Evolutionary conservation across 2,329 filamentous ascomycete species (phyloP), one percentile per base, ranked within the genome.

Genomic region (Ophiocordyceps polyrhachis-furcata): DNA sequence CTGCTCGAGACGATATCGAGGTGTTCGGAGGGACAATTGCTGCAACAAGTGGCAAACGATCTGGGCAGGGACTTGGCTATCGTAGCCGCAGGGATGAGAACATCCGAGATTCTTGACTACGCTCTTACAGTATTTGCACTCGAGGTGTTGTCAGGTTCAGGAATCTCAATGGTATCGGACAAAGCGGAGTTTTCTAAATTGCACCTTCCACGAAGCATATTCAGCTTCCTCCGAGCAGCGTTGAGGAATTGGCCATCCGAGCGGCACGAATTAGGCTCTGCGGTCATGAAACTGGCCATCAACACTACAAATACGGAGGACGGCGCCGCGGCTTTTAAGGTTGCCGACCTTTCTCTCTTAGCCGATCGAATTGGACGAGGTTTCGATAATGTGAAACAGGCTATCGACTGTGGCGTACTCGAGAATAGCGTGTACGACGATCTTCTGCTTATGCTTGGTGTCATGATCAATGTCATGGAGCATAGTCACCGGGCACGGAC

Each of bases 381-480:
- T 2, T 74, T 80, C 48, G 55, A 58, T 6, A 56, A 61, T 17
- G 63, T 76, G 8, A 61, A 71, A 35, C 57, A 62, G 2, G 68
- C 68, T 7, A 61, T 75, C 46, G 62, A 63, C 6, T 66, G 65
- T 41, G 67, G 65, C 41, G 66, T 65, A n/a, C 67, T 74, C 44
- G 58, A 67, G 12, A 61, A 64, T 2, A 65, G 66, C 20, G 62
- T 69, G 1, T 64, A 88, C 44, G 81, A 93, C 51, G 72, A 76
- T 43, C 69, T 94, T 14, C 74, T 94, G 43, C 69, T 95, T 40
- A 73, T 83, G 44, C 66, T 94, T 37, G 88, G 86, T 0, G 76
- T 85, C 20, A 74, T 89, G 61, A 93, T 93, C 59, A 95, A 95
- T 55, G 73, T 95, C 45, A 75, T 84, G 9, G 87, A 94, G 58